Base-by-base conservation (phyloP, 2,329 filamentous ascomycete species). In the Sclerotinia trifoliorum region DNA sequence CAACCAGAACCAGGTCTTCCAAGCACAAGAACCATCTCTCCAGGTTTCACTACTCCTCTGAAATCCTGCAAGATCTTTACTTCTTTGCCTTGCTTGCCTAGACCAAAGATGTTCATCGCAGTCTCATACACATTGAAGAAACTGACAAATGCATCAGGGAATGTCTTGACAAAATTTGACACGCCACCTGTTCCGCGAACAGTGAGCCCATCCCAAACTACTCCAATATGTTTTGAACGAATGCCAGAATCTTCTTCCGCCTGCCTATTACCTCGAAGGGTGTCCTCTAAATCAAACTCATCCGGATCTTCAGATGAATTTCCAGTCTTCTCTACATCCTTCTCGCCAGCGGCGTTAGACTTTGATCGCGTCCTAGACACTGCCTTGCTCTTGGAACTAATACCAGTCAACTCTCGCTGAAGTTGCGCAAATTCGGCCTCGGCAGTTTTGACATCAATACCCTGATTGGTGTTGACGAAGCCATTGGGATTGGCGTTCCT, bases 201-300 rank as follows among this genome's bases (percentile, higher is more conserved):
- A 0, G 90, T 92, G 61, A 96, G 80, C 24, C 85, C 83, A 66
- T 95, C 87, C 91, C 92, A 96, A 71, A 91, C 85, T 0, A 93
- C 90, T 42, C 91, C 90, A 69, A 93, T 90, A 73, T 90, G 88
- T 81, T 96, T 96, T 6, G 88, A 84, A 70, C 88, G 89, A 78
- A 96, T 96, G 0, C 93, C 93, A 7, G 91, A 90, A 70, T 90
- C 87, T 70, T 86, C 84, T 75, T 93, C 90, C 11, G 92, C 89
- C 57, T 84, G 85, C 68, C 90, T 84, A 67, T 88, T 88, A 3
- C 92, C 91, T 56, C 91, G 86, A 70, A 96, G 81, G 4, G 89
- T 88, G 11, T 83, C 80, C 78, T 96, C 91, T 49, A 97, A 82
- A 76, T 96, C 89, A 78, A 95, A 96, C 13, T 84, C 81, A 2